Conservation (phyloP, 768 basidiomycete species). For the Lactarius vividus region DNA sequence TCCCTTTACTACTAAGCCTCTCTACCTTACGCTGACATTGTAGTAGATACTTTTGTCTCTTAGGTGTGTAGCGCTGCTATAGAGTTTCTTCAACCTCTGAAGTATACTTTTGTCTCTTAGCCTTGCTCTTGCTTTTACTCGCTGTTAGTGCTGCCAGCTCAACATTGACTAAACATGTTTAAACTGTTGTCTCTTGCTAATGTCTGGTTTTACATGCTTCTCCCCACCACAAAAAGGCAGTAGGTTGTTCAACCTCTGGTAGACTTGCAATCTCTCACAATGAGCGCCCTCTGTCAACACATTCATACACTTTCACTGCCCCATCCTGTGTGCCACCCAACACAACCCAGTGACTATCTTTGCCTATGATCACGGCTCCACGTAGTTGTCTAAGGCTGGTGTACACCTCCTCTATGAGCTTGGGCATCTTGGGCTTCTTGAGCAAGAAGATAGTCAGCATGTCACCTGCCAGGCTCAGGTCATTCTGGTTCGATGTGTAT, state of each 20-base stretch:
- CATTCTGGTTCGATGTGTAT: conserved; percentile 74
- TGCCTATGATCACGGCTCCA: conserved; percentile 65
- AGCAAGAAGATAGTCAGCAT: conserved; percentile 67
- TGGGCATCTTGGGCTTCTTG: conserved; percentile 42
- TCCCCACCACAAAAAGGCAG: conserved; percentile 20
- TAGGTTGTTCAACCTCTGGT: conserved; percentile 38
- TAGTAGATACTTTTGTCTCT: no score
- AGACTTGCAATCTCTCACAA: conserved; percentile 50
- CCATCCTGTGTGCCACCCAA: conserved; percentile 62
- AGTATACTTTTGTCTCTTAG: no score
- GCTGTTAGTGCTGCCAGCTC: no score
- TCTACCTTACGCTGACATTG: no score
- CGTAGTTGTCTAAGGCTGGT: conserved; percentile 70
- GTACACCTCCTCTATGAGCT: conserved; percentile 58
- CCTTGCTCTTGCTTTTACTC: no score
- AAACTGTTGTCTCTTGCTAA: no score
- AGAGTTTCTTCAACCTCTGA: no score
- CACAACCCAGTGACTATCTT: conserved; percentile 57
- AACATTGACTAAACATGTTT: no score
- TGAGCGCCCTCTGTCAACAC: conserved; percentile 55
- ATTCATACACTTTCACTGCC: conserved; percentile 70
- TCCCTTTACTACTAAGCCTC: no score
- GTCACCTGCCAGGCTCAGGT: conserved; percentile 67
- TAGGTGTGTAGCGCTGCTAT: no score
- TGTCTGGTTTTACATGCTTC: no score